Percentiles rank a stretch among this genome's conserved stretches.
These are phyloP conservation scores for Xylariaceae sp. DNA, from an alignment of 2,329 filamentous ascomycete genomes.

Conservation along the genomic window DNA sequence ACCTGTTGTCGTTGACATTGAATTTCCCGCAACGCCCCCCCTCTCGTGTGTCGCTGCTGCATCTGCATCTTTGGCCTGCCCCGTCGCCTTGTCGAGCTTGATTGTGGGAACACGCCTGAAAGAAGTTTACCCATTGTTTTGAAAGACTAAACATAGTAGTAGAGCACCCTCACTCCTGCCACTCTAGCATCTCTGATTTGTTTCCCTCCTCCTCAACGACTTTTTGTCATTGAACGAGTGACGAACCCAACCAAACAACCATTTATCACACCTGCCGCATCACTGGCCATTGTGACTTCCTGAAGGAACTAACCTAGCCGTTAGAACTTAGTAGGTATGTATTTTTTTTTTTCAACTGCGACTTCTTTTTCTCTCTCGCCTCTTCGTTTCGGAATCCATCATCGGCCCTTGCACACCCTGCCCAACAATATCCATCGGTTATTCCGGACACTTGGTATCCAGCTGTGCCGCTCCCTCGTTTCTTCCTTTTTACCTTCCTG, in stretches of 20 bases:
- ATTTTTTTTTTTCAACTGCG: constrained; percentile 10
- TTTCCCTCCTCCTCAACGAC: not conserved
- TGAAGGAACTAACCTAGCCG: constrained; percentile 8
- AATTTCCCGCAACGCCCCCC: no score
- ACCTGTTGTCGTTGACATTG: constrained; percentile 19
- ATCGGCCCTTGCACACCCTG: no score
- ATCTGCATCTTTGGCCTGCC: constrained; percentile 8
- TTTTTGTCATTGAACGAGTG: constrained; percentile 1
- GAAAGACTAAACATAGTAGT: constrained; percentile 14
- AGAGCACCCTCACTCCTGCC: constrained; percentile 12
- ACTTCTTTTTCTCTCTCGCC: constrained; percentile 3
- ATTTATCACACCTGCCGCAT: no score
- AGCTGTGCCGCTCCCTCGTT: not conserved
- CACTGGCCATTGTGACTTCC: constrained; percentile 12
- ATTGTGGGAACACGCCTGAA: constrained; percentile 16
- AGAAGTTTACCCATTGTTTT: constrained; percentile 19
- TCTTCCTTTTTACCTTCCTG: constrained; percentile 1
- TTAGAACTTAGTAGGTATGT: no score
- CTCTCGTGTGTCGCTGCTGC: no score
- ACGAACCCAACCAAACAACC: constrained; percentile 6
- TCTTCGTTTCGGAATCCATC: no score
- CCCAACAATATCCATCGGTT: no score
- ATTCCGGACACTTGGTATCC: no score
- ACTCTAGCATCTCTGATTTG: no score
- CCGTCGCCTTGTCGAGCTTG: constrained; percentile 10